These are phyloP conservation scores for Chrysoporthe austroafricana DNA, from an alignment of 2,329 filamentous ascomycete species.

Conservation along the genomic window DNA sequence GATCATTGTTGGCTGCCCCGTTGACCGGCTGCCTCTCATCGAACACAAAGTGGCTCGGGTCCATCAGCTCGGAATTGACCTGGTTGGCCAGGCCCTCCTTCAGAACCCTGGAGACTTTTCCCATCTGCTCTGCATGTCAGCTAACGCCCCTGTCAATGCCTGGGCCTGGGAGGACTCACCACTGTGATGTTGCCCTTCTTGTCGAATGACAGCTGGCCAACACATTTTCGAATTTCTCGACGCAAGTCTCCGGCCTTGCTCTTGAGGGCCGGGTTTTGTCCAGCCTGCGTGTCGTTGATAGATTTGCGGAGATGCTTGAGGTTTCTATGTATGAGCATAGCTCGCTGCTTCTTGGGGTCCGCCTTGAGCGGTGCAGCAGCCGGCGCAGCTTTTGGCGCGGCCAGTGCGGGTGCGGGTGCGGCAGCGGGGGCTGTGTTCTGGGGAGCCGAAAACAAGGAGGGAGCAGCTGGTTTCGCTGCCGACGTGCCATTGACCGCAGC, in stretches of 20 bases:
- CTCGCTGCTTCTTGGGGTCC: constrained; percentile 44
- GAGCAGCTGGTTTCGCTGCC: neutral
- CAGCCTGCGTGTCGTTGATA: constrained; percentile 54
- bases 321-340: constrained; percentile 65
- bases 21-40: constrained; percentile 45
- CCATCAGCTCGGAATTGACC: constrained; percentile 52
- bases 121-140: constrained; percentile 40
- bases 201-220: constrained; percentile 67
- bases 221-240: constrained; percentile 69
- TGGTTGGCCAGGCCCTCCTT: constrained; percentile 53
- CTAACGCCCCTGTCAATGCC: constrained; percentile 21
- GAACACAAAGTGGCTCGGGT: constrained; percentile 56
- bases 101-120: constrained; percentile 55
- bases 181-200: constrained; percentile 53
- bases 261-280: constrained; percentile 62
- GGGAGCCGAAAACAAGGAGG: constrained; percentile 9
- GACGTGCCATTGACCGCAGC: constrained; percentile 19
- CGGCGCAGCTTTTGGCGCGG: constrained; percentile 19
- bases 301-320: constrained; percentile 61
- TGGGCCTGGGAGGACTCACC: neutral
- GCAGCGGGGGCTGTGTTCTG: neutral
- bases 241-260: constrained; percentile 72
- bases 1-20: constrained; percentile 48
- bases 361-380: constrained; percentile 15
- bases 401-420: constrained; percentile 2